Percentiles rank a stretch among this genome's conserved stretches.
These are phyloP conservation scores for Vitis hybrid DNA, from an alignment of 177 flowering plant species.

Conservation along the genomic window DNA sequence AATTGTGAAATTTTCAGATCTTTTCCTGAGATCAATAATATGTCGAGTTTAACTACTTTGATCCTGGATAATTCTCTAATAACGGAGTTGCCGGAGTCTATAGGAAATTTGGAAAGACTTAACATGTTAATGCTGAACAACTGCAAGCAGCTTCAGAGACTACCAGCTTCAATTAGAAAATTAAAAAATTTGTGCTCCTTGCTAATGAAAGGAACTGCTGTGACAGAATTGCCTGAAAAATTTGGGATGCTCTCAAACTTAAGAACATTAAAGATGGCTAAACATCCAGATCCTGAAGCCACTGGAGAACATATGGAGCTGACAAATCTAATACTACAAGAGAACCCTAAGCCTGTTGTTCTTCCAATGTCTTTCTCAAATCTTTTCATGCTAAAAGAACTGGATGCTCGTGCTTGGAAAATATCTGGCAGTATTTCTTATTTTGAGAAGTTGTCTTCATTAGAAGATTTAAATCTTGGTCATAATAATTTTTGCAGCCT, in stretches of 20 bases:
- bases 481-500: constrained; percentile 34
- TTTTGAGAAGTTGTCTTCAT: constrained; percentile 36
- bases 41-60: constrained; percentile 20
- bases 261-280: constrained; percentile 18
- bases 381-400: constrained; percentile 22
- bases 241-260: constrained; percentile 33
- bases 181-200: constrained; percentile 17
- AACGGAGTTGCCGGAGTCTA: constrained; percentile 32
- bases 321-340: background rate
- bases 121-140: constrained; percentile 11
- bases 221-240: constrained; percentile 20
- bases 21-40: constrained; percentile 21
- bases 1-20: constrained; percentile 13
- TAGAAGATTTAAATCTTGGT: constrained; percentile 28
- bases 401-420: constrained; percentile 30
- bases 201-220: constrained; percentile 19
- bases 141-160: constrained; percentile 20
- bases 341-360: background rate
- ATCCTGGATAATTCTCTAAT: constrained; percentile 14
- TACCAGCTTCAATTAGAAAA: constrained; percentile 30
- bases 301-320: too few species aligned
- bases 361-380: constrained; percentile 27
- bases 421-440: constrained; percentile 31
- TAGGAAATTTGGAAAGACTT: constrained; percentile 28
- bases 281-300: constrained; percentile 4